Evolutionary conservation across 768 basidiomycete genomes (phyloP).

Genomic region (Auricularia heimuer): DNA sequence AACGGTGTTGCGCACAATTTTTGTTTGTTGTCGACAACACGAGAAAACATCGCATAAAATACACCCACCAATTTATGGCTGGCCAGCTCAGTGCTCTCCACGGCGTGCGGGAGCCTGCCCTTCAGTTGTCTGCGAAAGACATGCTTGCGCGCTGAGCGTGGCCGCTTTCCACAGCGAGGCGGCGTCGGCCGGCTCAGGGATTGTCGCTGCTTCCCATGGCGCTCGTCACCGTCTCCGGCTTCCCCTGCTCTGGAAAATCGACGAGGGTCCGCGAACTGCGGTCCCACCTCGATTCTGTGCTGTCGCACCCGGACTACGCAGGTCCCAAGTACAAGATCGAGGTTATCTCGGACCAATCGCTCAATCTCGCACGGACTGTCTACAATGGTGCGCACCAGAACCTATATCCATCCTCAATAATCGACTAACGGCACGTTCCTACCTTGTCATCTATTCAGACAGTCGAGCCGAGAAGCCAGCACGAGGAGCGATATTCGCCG

Average conservation of each 20-base stretch:
- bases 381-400: conserved; percentile 56
- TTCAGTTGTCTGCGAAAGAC: background rate
- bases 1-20: background rate
- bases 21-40: background rate
- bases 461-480: conserved; percentile 81
- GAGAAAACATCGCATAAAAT: background rate
- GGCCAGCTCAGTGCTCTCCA: background rate
- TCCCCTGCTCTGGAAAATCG: conserved; percentile 81
- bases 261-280: conserved; percentile 58
- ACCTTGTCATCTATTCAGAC: conserved; percentile 32
- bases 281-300: conserved; percentile 40
- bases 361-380: conserved; percentile 50
- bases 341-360: conserved; percentile 64
- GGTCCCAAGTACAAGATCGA: conserved; percentile 37
- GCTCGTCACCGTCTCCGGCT: conserved; percentile 83
- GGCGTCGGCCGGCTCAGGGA: background rate
- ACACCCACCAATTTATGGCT: background rate
- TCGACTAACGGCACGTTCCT: background rate
- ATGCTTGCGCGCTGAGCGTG: background rate
- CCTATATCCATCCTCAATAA: background rate
- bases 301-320: conserved; percentile 40
- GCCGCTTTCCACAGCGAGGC: background rate
- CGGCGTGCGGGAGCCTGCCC: background rate
- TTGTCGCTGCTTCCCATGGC: conserved; percentile 51
- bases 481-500: conserved; percentile 71